Evolutionary conservation across 2,329 filamentous ascomycete genomes (phyloP).

Genomic region (Fusarium sp.): DNA sequence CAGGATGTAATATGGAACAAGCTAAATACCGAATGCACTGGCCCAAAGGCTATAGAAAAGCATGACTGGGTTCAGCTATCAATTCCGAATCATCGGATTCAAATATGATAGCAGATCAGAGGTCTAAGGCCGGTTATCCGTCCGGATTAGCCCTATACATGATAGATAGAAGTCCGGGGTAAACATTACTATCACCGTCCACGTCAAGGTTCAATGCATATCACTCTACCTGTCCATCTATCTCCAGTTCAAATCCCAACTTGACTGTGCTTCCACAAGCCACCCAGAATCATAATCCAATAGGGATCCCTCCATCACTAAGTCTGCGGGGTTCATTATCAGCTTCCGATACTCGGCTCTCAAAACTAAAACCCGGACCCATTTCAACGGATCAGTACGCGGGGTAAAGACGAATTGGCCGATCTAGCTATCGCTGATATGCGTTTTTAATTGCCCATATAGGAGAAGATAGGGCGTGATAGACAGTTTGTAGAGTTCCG

Average conservation of each 20-base stretch:
- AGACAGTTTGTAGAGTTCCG: conserved; percentile 4
- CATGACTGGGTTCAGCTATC: neutral
- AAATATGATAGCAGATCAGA: too few relatives aligned
- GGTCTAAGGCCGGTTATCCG: neutral
- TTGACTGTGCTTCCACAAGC: neutral
- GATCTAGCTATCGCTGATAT: neutral
- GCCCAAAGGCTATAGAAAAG: neutral
- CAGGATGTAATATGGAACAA: too few relatives aligned
- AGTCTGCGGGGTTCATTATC: conserved; percentile 13
- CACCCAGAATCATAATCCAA: neutral
- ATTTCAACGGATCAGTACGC: neutral
- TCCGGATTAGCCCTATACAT: rapidly evolving
- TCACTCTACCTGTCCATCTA: conserved; percentile 2
- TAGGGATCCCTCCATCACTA: neutral
- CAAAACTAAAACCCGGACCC: conserved; percentile 24
- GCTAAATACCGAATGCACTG: too few relatives aligned
- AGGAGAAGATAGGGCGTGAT: conserved; percentile 3
- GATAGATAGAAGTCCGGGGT: neutral
- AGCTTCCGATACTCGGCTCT: conserved; percentile 18
- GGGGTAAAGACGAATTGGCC: conserved; percentile 24
- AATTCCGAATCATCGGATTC: neutral
- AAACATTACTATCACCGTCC: neutral
- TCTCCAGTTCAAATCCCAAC: conserved; percentile 8
- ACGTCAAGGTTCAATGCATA: neutral
- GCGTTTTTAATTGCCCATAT: neutral